Conservation (phyloP, 2,329 filamentous ascomycete genomes). For the Phaeomoniella chlamydospora region DNA sequence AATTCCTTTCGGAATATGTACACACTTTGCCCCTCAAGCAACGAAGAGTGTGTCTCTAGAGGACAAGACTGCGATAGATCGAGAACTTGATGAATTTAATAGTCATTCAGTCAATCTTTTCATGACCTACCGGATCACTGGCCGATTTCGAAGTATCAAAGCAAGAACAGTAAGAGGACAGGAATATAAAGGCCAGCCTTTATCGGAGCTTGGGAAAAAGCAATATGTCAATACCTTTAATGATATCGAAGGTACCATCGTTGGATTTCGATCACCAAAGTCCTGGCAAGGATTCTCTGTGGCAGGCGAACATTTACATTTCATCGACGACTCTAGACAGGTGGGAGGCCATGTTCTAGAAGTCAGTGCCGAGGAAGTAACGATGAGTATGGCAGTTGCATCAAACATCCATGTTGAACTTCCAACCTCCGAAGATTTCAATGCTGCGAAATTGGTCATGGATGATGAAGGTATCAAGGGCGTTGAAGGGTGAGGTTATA, state of each 20-base stretch:
- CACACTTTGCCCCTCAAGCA: slow-evolving; percentile 14
- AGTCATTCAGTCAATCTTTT: slow-evolving; percentile 14
- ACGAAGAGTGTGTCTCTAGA: slow-evolving; percentile 8
- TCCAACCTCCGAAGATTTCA: slow-evolving; percentile 23
- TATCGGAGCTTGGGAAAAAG: slow-evolving; percentile 21
- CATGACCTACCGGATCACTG: slow-evolving; percentile 14
- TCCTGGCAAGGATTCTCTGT: slow-evolving; percentile 26
- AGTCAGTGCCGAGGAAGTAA: slow-evolving; percentile 16
- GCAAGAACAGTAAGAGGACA: slow-evolving; percentile 15
- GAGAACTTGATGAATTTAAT: slow-evolving; percentile 9
- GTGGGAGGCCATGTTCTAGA: slow-evolving; percentile 27
- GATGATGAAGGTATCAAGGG: slow-evolving; percentile 19
- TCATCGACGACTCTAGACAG: slow-evolving; percentile 19
- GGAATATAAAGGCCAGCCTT: slow-evolving; percentile 14
- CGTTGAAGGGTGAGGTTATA: slow-evolving; percentile 17
- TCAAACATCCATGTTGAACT: slow-evolving; percentile 24
- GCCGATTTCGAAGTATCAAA: slow-evolving; percentile 12
- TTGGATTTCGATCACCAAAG: slow-evolving; percentile 25
- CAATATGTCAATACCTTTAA: slow-evolving; percentile 23
- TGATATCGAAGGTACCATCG: slow-evolving; percentile 22
- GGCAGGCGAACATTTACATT: slow-evolving; percentile 27
- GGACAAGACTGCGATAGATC: slow-evolving; percentile 11
- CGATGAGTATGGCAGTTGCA: slow-evolving; percentile 21
- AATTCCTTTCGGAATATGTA: slow-evolving; percentile 23
- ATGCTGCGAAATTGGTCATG: slow-evolving; percentile 17